Evolutionary conservation across 257 asterid genomes (phyloP).

Genomic region (Salvia splendens): DNA sequence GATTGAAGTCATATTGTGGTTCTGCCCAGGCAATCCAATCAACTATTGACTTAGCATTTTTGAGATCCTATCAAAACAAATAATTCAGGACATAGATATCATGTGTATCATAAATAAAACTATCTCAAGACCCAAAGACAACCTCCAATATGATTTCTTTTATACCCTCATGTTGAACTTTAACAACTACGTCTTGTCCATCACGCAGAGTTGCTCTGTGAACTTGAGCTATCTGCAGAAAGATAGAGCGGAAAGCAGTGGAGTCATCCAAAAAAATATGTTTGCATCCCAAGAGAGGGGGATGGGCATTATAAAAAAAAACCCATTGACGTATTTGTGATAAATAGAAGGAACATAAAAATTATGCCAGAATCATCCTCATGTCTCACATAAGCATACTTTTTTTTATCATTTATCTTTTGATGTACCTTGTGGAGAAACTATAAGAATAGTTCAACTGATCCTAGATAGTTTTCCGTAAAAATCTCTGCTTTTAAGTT

Average conservation of each 20-base stretch:
- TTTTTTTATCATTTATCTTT: neutral
- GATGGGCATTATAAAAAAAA: no score
- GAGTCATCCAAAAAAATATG: constrained; percentile 26
- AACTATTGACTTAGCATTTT: constrained; percentile 86
- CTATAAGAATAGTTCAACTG: constrained; percentile 11
- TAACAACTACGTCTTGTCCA: constrained; percentile 84
- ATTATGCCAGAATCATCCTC: no score
- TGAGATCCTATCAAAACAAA: constrained; percentile 68
- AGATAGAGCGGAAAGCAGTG: constrained; percentile 17
- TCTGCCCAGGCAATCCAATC: constrained; percentile 99
- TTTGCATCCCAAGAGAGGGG: constrained; percentile 3
- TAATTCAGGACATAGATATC: constrained; percentile 27
- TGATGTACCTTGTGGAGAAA: neutral
- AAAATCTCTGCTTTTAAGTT: constrained; percentile 20
- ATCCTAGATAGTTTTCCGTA: neutral
- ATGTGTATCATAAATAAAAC: constrained; percentile 18
- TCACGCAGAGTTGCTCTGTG: constrained; percentile 88
- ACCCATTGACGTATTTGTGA: no score
- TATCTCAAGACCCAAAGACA: constrained; percentile 23
- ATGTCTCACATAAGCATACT: no score
- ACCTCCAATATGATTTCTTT: constrained; percentile 91
- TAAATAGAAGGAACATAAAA: no score
- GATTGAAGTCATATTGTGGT: constrained; percentile 89
- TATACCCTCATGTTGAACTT: constrained; percentile 94
- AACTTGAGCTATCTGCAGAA: constrained; percentile 92